These are phyloP conservation scores for Thuja plicata DNA, from an alignment of 83 land plant species.

Conservation along the genomic window DNA sequence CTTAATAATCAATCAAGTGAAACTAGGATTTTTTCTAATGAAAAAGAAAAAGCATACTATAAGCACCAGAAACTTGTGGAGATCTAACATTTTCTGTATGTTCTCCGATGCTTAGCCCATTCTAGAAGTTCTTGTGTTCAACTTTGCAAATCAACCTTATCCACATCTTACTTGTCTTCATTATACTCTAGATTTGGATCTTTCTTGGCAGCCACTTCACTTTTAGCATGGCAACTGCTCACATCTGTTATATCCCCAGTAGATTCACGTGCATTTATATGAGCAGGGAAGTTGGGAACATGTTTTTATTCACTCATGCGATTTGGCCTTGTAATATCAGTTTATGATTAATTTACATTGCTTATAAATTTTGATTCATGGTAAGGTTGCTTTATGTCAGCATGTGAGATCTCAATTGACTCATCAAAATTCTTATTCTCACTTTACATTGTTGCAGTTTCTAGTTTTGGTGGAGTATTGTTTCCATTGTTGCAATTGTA, in stretches of 20 bases:
- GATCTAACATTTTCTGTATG: not conserved
- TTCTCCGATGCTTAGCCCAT: not conserved
- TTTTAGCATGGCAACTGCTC: not conserved
- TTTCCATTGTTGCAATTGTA: not conserved
- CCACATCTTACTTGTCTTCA: not conserved
- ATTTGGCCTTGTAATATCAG: not conserved
- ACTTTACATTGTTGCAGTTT: not conserved
- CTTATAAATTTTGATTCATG: not conserved
- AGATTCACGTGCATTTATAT: not conserved
- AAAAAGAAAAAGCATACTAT: not conserved
- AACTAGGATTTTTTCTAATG: not conserved
- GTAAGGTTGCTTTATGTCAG: not conserved
- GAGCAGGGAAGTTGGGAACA: not conserved
- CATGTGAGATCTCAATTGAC: not conserved
- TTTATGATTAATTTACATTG: not conserved
- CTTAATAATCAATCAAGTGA: not conserved
- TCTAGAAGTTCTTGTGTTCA: not conserved
- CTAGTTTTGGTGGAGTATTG: not conserved
- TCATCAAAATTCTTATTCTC: not conserved
- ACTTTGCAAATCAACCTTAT: not conserved
- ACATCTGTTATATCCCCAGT: not conserved
- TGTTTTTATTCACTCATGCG: not conserved
- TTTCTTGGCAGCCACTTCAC: not conserved
- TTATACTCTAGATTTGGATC: not conserved
- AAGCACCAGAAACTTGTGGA: not conserved